phyloP scores from a whole-genome alignment of 495 filamentous ascomycete species.

The Hyaloscypha bicolor region DNA sequence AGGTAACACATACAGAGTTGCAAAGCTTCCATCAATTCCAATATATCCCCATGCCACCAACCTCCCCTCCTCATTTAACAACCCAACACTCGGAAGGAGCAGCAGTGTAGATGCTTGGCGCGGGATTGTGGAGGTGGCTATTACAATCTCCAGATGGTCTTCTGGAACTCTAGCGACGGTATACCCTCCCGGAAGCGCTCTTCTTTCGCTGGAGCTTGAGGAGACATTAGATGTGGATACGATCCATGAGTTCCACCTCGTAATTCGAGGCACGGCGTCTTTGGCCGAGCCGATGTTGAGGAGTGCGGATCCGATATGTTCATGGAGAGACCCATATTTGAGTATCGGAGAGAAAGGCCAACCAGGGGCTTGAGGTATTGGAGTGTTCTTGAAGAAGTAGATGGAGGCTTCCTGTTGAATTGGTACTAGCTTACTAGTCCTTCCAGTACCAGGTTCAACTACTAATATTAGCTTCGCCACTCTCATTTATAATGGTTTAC shows the following conservation, averaged over 20 bases:
- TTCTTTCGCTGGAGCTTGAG: not conserved
- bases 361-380: constrained; percentile 28
- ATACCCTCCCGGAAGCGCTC: constrained; percentile 20
- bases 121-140: constrained; percentile 28
- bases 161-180: constrained; percentile 23
- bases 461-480: no score
- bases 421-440: no score
- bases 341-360: constrained; percentile 31
- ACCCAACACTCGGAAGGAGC: constrained; percentile 20
- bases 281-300: constrained; percentile 8
- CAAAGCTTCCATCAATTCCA: constrained; percentile 47
- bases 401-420: no score
- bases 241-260: constrained; percentile 28
- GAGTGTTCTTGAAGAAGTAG: constrained; percentile 23
- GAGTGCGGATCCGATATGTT: constrained; percentile 1
- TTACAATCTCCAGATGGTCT: constrained; percentile 27
- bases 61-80: constrained; percentile 23
- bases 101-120: constrained; percentile 25
- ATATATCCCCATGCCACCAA: constrained; percentile 42
- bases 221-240: constrained; percentile 7
- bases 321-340: constrained; percentile 26
- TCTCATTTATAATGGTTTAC: no score
- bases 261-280: constrained; percentile 11
- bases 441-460: no score
- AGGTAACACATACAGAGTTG: constrained; percentile 52